Evolutionary conservation across 176 grass and related monocot genomes (phyloP).

Genomic region (Ensete glaucum): DNA sequence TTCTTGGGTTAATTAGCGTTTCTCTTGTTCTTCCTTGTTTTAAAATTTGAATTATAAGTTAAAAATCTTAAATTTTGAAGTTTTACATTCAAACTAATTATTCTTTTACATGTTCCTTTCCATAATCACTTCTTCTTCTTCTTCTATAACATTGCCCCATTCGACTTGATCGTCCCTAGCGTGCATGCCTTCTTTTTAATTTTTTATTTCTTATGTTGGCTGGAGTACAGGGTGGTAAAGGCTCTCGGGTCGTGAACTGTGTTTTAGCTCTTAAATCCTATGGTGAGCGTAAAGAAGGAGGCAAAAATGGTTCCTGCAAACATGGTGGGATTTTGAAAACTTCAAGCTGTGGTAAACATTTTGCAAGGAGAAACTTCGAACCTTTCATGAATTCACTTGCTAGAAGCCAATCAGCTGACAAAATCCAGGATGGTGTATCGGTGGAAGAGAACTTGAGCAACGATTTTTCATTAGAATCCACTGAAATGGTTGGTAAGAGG

Average conservation of each 20-base stretch:
- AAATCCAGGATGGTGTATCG: conserved; percentile 32
- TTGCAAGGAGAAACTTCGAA: conserved; percentile 62
- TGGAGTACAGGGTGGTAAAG: conserved; percentile 60
- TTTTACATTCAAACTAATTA: neutral
- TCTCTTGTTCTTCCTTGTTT: neutral
- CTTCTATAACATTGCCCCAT: neutral
- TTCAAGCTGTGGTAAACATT: conserved; percentile 32
- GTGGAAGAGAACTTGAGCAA: conserved; percentile 44
- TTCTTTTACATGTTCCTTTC: neutral
- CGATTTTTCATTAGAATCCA: conserved; percentile 48
- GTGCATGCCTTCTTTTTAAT: neutral
- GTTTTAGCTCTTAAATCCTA: conserved; percentile 72
- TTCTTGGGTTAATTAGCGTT: neutral
- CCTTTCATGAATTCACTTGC: conserved; percentile 54
- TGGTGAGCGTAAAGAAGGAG: conserved; percentile 46
- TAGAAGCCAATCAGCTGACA: conserved; percentile 39
- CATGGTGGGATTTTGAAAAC: conserved; percentile 50
- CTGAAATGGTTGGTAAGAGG: conserved; percentile 47
- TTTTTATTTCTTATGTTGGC: neutral
- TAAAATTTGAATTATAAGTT: neutral
- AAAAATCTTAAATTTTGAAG: too few relatives aligned
- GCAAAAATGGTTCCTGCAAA: conserved; percentile 39
- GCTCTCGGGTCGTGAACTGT: conserved; percentile 68
- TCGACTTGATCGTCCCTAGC: neutral
- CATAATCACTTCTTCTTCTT: neutral